phyloP scores from a whole-genome alignment of 768 basidiomycete genomes.

The Phlebiopsis gigantea region DNA sequence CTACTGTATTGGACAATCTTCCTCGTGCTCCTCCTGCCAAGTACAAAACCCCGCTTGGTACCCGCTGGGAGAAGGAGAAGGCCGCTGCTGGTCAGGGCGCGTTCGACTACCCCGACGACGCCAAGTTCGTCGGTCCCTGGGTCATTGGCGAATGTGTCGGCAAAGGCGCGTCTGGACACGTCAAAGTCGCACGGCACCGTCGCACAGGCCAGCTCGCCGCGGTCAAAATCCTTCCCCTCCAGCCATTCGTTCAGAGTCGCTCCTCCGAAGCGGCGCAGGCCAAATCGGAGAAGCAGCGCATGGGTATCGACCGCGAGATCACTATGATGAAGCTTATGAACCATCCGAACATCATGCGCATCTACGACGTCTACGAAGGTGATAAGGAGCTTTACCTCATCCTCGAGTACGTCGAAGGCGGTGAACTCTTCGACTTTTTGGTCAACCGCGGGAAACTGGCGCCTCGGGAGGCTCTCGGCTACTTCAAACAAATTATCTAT shows the following conservation, averaged over 20 bases:
- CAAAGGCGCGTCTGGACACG: slow-evolving; percentile 90
- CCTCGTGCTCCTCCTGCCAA: slow-evolving; percentile 69
- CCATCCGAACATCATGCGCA: slow-evolving; percentile 92
- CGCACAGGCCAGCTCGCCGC: slow-evolving; percentile 89
- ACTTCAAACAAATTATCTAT: slow-evolving; percentile 94
- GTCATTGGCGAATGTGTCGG: slow-evolving; percentile 90
- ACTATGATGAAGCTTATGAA: slow-evolving; percentile 99
- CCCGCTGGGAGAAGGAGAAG: slow-evolving; percentile 86
- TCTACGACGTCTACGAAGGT: slow-evolving; percentile 95
- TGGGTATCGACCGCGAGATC: slow-evolving; percentile 91
- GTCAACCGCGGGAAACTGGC: slow-evolving; percentile 83
- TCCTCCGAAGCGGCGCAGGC: slow-evolving; percentile 61
- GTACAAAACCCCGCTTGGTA: slow-evolving; percentile 66
- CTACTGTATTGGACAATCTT: slow-evolving; percentile 37
- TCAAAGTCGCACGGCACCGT: slow-evolving; percentile 87
- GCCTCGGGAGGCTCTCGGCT: slow-evolving; percentile 77
- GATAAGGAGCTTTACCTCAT: slow-evolving; percentile 88
- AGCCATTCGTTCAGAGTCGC: slow-evolving; percentile 70
- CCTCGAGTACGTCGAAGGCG: slow-evolving; percentile 92
- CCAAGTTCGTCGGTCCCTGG: slow-evolving; percentile 87
- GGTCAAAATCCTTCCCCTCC: slow-evolving; percentile 89
- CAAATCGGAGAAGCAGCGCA: slow-evolving; percentile 74
- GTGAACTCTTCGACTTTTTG: slow-evolving; percentile 95
- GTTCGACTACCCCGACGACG: slow-evolving; percentile 82
- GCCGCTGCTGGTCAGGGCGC: slow-evolving; percentile 70